These are phyloP conservation scores for Lasiosphaeris hirsuta DNA, from an alignment of 495 filamentous ascomycete genomes.

Conservation along the genomic window DNA sequence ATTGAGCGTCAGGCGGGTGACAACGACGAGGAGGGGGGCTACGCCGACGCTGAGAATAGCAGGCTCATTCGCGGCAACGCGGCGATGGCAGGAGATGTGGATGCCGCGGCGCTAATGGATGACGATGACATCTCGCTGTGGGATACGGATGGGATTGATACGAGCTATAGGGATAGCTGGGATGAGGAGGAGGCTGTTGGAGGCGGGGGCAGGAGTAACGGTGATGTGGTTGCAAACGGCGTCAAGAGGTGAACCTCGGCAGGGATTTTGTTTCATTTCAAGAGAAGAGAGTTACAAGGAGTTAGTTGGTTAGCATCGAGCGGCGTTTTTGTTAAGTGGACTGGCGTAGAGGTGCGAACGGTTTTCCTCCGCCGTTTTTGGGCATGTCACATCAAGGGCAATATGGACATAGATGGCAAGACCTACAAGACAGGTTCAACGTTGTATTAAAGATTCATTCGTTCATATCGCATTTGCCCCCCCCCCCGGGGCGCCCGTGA, in stretches of 20 bases:
- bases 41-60: slow-evolving; percentile 8
- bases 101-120: slow-evolving; percentile 45
- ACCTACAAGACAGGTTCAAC: too few relatives aligned
- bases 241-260: neutral
- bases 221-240: neutral
- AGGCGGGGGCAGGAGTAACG: neutral
- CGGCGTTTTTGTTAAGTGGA: slow-evolving; percentile 1
- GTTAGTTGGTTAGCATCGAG: neutral
- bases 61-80: slow-evolving; percentile 13
- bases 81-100: slow-evolving; percentile 35
- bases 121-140: slow-evolving; percentile 62
- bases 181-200: slow-evolving; percentile 19
- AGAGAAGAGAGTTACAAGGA: neutral
- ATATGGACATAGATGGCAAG: too few relatives aligned
- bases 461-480: too few relatives aligned
- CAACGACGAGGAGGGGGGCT: slow-evolving; percentile 13
- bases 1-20: slow-evolving; percentile 24
- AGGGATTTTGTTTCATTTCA: neutral
- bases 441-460: too few relatives aligned
- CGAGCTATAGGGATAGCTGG: slow-evolving; percentile 33
- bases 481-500: too few relatives aligned
- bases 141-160: slow-evolving; percentile 42
- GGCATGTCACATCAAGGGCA: too few relatives aligned
- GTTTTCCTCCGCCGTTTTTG: neutral
- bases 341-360: too few relatives aligned